Evolutionary conservation across 306 rosid genomes (phyloP).

Genomic region (Quercus gilva): DNA sequence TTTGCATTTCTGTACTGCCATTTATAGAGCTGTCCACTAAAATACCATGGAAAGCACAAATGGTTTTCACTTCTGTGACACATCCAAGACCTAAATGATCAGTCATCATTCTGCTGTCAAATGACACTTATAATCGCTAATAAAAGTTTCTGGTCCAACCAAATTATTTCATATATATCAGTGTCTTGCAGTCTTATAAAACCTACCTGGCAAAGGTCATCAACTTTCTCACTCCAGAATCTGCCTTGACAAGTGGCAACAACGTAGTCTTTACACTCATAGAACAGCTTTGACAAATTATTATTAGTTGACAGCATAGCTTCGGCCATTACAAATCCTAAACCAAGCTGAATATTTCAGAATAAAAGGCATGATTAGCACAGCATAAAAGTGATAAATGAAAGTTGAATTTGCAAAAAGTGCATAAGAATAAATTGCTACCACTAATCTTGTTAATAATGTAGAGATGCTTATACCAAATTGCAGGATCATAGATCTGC

Average conservation of each 20-base stretch:
- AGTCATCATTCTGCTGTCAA: slow-evolving; percentile 3
- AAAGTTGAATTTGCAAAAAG: background rate
- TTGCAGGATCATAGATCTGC: background rate
- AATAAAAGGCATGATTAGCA: slow-evolving; percentile 40
- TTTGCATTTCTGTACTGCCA: background rate
- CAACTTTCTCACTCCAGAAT: slow-evolving; percentile 59
- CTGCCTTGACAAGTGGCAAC: slow-evolving; percentile 57
- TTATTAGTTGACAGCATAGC: slow-evolving; percentile 43
- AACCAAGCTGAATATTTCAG: slow-evolving; percentile 71
- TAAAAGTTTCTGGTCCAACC: background rate
- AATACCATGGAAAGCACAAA: background rate
- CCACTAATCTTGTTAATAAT: slow-evolving; percentile 4
- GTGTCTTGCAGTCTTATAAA: slow-evolving; percentile 12
- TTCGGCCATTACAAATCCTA: slow-evolving; percentile 81
- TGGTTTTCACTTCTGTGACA: slow-evolving; percentile 4
- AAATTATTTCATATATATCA: slow-evolving; percentile 8
- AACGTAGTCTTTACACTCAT: slow-evolving; percentile 83
- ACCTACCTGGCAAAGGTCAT: slow-evolving; percentile 83
- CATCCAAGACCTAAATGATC: background rate
- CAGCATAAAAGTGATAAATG: slow-evolving; percentile 10
- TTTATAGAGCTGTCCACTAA: background rate
- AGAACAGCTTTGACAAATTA: slow-evolving; percentile 75
- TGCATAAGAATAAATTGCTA: background rate
- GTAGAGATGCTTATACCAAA: background rate
- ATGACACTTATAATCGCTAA: background rate